phyloP scores from a whole-genome alignment of 495 filamentous ascomycete species.

The Cercophora scortea region DNA sequence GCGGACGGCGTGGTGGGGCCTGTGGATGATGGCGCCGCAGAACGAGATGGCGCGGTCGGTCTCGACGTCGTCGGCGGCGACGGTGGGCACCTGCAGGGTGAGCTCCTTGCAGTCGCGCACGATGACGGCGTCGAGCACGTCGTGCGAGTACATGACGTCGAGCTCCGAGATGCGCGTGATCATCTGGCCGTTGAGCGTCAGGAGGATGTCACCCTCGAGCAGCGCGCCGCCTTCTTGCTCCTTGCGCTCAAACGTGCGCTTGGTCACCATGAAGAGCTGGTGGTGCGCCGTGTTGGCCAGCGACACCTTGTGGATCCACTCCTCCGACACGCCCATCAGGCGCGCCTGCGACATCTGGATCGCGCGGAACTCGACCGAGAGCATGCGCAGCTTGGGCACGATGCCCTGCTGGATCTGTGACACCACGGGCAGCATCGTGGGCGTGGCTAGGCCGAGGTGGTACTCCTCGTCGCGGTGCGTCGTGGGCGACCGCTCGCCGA shows the following conservation, averaged over 20 bases:
- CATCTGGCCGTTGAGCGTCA: conserved; percentile 82
- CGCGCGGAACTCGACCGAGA: conserved; percentile 88
- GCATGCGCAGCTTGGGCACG: conserved; percentile 73
- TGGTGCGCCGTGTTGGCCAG: conserved; percentile 81
- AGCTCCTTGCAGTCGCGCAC: conserved; percentile 81
- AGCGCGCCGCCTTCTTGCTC: conserved; percentile 57
- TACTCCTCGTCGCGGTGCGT: conserved; percentile 91
- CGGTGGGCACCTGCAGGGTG: conserved; percentile 70
- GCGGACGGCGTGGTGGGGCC: conserved; percentile 89
- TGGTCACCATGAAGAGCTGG: conserved; percentile 97
- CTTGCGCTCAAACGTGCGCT: conserved; percentile 57
- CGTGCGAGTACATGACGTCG: conserved; percentile 92
- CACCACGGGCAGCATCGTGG: conserved; percentile 76
- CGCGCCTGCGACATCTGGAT: conserved; percentile 97
- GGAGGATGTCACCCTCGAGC: conserved; percentile 85
- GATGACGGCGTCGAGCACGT: conserved; percentile 73
- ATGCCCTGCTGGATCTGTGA: conserved; percentile 73
- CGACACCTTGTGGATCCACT: conserved; percentile 88
- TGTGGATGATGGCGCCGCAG: conserved; percentile 89
- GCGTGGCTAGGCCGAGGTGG: conserved; percentile 86
- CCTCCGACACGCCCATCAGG: conserved; percentile 93
- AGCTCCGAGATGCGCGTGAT: conserved; percentile 90
- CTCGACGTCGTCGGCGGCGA: conserved; percentile 83
- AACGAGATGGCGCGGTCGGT: conserved; percentile 87
- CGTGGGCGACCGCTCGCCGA: conserved; percentile 74